These are phyloP conservation scores for Solanum neorickii DNA, from an alignment of 257 asterid genomes.

Conservation along the genomic window DNA sequence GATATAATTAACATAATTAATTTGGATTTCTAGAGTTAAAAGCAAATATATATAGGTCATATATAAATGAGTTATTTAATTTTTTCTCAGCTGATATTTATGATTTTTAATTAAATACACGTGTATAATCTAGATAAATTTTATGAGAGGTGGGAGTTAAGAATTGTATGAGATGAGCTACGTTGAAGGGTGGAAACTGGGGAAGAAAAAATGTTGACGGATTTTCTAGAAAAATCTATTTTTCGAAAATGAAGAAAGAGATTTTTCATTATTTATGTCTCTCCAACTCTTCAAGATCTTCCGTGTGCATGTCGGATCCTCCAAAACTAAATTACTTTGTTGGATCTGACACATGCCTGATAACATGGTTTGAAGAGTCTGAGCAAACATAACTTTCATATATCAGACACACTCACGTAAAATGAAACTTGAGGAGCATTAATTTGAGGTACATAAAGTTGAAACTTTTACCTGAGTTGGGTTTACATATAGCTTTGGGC, in stretches of 20 bases:
- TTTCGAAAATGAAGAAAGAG: not conserved
- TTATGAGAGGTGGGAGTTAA: not conserved
- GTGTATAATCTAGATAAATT: not conserved
- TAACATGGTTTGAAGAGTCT: not conserved
- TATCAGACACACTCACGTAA: not conserved
- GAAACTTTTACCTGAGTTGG: conserved; percentile 35
- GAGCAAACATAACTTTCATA: not conserved
- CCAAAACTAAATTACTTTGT: not conserved
- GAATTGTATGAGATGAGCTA: not conserved
- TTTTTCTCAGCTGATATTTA: not conserved
- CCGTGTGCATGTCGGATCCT: not conserved
- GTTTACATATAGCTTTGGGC: conserved; percentile 67
- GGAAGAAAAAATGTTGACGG: not conserved
- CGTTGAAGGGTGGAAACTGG: not conserved
- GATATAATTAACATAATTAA: not conserved
- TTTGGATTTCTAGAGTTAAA: not conserved
- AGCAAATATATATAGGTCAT: not conserved
- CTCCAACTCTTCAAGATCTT: not conserved
- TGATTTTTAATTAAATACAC: not conserved
- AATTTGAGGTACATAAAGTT: not conserved
- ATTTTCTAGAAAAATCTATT: not conserved
- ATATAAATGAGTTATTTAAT: not conserved
- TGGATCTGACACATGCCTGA: not conserved
- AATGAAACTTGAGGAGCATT: not conserved
- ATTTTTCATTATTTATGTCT: not conserved